Evolutionary conservation across 2,329 filamentous ascomycete genomes (phyloP), one percentile per base, ranked within the genome.

Genomic region (Fusarium neocosmosporiellum): DNA sequence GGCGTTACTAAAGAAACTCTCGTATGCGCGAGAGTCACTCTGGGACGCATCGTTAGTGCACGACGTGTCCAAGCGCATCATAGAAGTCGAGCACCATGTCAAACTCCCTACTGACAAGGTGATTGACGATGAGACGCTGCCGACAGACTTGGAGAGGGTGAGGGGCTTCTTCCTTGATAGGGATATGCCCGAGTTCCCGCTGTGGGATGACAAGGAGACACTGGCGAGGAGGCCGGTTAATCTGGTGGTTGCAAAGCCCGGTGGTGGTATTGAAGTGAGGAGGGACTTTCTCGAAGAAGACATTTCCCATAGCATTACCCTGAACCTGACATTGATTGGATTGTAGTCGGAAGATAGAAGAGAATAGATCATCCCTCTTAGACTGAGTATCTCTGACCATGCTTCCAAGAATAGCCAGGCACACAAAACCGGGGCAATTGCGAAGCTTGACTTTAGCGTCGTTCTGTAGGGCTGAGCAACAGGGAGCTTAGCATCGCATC

Each of bases 31-130:
- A 20, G 84, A 86, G 61, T 80, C 78, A 2, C 59, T 84, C 0
- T 85, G 83, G 83, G 80, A 85, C 24, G 67, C 77, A 0, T 62
- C 67, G 0, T 70, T 75, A 0, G 75, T 85, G 72, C 77, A 81
- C 57, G 75, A 76, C 2, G 63, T 81, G 3, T 81, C 78, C 14
- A 75, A 71, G 37, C 76, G 79, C 1, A 72, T 82, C 0, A 75
- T 85, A 8, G 82, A 84, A 67, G 68, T 84, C 10, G 84, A 86
- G 72, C 83, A 85, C 36, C 80, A 71, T 6, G 67, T 82, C 16
- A 63, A 75, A 6, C 59, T 83, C 2, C 72, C 72, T 0, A 65
- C 75, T 1, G 68, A 75, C 0, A 75, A 72, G n/a, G 36, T 59
- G 3, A 46, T 60, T 1, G 1, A 59, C 2, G 66, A 74, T 9